Percentiles rank a stretch among this genome's conserved stretches.
Conservation (phyloP, 495 filamentous ascomycete species). For the Xylaria flabelliformis region DNA sequence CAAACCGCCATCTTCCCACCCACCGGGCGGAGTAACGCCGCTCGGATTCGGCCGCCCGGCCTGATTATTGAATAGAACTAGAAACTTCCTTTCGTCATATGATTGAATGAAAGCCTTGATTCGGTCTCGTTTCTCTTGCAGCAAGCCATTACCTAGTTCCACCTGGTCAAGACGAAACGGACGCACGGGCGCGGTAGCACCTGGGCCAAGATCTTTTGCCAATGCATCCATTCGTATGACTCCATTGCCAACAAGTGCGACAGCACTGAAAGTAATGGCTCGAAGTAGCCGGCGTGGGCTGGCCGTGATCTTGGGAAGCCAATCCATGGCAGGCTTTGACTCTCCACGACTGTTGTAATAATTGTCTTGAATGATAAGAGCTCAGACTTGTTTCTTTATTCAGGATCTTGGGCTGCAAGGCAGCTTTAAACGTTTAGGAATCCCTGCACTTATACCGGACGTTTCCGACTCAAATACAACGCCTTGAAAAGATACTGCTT, state of each 20-base stretch:
- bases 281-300: slow-evolving; percentile 26
- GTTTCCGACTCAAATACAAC: neutral
- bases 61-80: slow-evolving; percentile 37
- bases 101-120: slow-evolving; percentile 32
- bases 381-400: slow-evolving; percentile 7
- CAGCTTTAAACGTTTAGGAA: neutral
- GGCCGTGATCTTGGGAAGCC: slow-evolving; percentile 10
- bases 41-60: slow-evolving; percentile 31
- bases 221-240: slow-evolving; percentile 17
- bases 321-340: slow-evolving; percentile 15
- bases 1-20: slow-evolving; percentile 36
- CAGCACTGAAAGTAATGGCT: slow-evolving; percentile 16
- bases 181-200: slow-evolving; percentile 33
- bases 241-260: slow-evolving; percentile 20
- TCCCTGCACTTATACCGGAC: neutral
- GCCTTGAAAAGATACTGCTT: neutral
- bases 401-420: neutral
- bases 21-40: slow-evolving; percentile 31
- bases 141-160: slow-evolving; percentile 28
- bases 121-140: slow-evolving; percentile 36
- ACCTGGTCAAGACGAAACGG: slow-evolving; percentile 36
- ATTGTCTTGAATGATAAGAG: neutral
- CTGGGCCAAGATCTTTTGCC: slow-evolving; percentile 29
- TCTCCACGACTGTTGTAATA: neutral
- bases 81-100: slow-evolving; percentile 31